These are phyloP conservation scores for Leishmania lainsoni DNA, from an alignment of 208 protist species.

Conservation along the genomic window DNA sequence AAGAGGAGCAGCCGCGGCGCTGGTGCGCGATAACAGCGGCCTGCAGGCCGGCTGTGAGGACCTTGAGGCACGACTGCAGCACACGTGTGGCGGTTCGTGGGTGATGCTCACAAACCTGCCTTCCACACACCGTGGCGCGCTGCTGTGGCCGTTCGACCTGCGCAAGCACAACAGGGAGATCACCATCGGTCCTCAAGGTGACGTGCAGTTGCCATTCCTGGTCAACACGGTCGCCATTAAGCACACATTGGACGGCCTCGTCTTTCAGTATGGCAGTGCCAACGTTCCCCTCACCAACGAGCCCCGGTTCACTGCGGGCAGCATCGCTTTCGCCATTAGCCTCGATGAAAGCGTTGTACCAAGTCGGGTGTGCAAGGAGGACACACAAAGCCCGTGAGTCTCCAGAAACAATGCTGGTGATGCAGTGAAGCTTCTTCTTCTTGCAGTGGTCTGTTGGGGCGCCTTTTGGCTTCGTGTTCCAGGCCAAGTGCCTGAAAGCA, in stretches of 20 bases:
- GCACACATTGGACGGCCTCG: constrained; percentile 31
- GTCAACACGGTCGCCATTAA: constrained; percentile 31
- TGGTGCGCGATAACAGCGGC: constrained; percentile 36
- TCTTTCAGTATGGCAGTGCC: constrained; percentile 30
- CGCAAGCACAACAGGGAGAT: constrained; percentile 32
- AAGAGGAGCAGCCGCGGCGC: constrained; percentile 18
- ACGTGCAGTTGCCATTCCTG: constrained; percentile 54
- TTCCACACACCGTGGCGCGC: constrained; percentile 37
- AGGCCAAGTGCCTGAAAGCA: constrained; percentile 15
- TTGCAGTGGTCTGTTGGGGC: constrained; percentile 71
- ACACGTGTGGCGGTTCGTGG: constrained; percentile 39
- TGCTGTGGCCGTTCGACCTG: constrained; percentile 58
- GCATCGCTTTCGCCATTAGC: constrained; percentile 48
- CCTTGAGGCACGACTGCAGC: constrained; percentile 40
- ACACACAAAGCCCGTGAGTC: constrained; percentile 16
- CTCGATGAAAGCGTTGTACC: constrained; percentile 27
- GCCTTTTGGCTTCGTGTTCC: constrained; percentile 71
- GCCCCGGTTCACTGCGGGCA: constrained; percentile 50
- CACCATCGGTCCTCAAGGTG: constrained; percentile 43
- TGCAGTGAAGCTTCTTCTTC: constrained; percentile 57
- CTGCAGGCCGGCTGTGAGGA: constrained; percentile 32
- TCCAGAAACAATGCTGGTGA: constrained; percentile 33
- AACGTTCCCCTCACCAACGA: constrained; percentile 38
- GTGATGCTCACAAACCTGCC: constrained; percentile 58
- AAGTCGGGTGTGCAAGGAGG: constrained; percentile 14